Conservation (phyloP, 1,284 basidiomycete species). For the Fomes fomentarius region DNA sequence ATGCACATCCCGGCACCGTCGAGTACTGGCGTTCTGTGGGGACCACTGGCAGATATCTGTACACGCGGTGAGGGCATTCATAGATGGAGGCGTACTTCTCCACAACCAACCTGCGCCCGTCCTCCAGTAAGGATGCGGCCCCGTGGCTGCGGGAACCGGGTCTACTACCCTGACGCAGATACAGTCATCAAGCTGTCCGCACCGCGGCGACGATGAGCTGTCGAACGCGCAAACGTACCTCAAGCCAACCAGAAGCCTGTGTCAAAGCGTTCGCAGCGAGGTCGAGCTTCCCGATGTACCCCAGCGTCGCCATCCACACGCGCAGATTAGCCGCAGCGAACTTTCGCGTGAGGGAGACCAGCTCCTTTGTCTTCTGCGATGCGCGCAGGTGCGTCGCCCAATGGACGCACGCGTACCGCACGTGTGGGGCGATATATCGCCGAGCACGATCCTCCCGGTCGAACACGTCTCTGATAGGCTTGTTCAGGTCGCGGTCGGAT, state of each 20-base stretch:
- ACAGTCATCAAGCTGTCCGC: no score
- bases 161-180: not conserved
- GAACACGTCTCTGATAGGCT: not conserved
- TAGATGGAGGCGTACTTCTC: not conserved
- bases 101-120: not conserved
- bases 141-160: no score
- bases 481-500: not conserved
- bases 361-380: not conserved
- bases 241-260: not conserved
- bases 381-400: not conserved
- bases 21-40: no score
- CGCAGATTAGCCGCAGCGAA: not conserved
- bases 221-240: not conserved
- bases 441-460: not conserved
- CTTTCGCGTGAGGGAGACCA: not conserved
- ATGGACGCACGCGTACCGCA: not conserved
- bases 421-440: not conserved
- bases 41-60: not conserved
- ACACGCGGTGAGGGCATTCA: not conserved
- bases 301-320: not conserved
- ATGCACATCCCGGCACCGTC: no score
- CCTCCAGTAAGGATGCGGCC: no score
- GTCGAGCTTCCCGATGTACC: constrained; percentile 1
- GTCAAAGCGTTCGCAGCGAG: not conserved
- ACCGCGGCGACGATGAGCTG: no score